phyloP scores from a whole-genome alignment of 176 grass and related monocot species.

The Aegilops longissima region DNA sequence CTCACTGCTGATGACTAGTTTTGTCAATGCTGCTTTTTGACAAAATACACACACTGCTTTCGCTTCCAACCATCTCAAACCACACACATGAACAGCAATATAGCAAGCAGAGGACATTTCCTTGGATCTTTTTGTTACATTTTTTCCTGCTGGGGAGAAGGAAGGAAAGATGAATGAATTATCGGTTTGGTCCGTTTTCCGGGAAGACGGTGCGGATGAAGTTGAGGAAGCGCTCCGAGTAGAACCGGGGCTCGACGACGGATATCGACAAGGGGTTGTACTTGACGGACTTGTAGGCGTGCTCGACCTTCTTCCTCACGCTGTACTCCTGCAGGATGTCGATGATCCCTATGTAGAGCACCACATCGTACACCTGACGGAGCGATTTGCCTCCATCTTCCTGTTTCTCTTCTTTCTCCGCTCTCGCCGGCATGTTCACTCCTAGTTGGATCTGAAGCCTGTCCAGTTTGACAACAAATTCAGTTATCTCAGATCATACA shows the following conservation, averaged over 20 bases:
- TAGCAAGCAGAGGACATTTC: neutral
- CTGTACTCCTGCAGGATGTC: slow-evolving; percentile 93
- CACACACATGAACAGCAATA: neutral
- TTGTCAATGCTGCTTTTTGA: slow-evolving; percentile 11
- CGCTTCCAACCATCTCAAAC: neutral
- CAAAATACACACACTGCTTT: neutral
- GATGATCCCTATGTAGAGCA: slow-evolving; percentile 95
- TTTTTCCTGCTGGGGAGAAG: neutral
- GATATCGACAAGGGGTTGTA: slow-evolving; percentile 85
- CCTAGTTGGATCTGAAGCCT: slow-evolving; percentile 95
- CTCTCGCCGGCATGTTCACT: slow-evolving; percentile 94
- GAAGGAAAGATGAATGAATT: neutral
- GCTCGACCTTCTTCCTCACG: slow-evolving; percentile 85
- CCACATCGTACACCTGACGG: slow-evolving; percentile 73
- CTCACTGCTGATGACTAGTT: neutral
- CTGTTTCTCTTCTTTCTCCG: slow-evolving; percentile 46
- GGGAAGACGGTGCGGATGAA: slow-evolving; percentile 89
- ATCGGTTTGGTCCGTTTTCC: slow-evolving; percentile 35
- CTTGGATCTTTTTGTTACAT: neutral
- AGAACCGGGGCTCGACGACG: slow-evolving; percentile 72
- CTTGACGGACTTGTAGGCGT: slow-evolving; percentile 86
- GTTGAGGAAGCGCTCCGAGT: slow-evolving; percentile 69
- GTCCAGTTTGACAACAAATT: slow-evolving; percentile 16
- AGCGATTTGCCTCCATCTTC: slow-evolving; percentile 15
- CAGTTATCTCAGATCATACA: neutral